Percentiles rank a stretch among this genome's conserved stretches.
Conservation (phyloP, 2,329 filamentous ascomycete genomes). For the Oidium heveae region DNA sequence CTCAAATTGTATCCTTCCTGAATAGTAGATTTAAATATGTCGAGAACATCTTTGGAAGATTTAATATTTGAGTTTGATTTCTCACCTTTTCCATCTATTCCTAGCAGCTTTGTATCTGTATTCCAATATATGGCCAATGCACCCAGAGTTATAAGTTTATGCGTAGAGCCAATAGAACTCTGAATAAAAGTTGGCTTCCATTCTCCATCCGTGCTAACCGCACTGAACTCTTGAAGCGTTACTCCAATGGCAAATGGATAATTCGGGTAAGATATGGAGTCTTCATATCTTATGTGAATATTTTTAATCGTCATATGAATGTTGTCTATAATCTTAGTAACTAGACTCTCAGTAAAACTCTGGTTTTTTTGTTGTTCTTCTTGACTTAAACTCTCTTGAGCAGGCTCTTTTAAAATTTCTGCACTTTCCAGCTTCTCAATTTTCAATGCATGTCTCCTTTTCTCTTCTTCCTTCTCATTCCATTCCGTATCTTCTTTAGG, state of each 20-base stretch:
- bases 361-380: conserved; percentile 96
- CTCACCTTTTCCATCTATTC: conserved; percentile 39
- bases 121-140: conserved; percentile 95
- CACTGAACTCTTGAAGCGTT: conserved; percentile 88
- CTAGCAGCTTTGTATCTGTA: conserved; percentile 61
- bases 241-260: conserved; percentile 86
- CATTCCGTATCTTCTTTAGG: conserved; percentile 90
- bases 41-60: conserved; percentile 52
- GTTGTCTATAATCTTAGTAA: conserved; percentile 95
- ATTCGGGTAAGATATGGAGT: conserved; percentile 80
- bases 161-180: conserved; percentile 54
- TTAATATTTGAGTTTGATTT: conserved; percentile 29
- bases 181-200: conserved; percentile 96
- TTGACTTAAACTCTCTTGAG: conserved; percentile 72
- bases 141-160: conserved; percentile 80
- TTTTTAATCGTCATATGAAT: conserved; percentile 95
- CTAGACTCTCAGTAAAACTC: conserved; percentile 84
- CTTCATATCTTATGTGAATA: conserved; percentile 94
- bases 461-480: conserved; percentile 76
- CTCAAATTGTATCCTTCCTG: conserved; percentile 36
- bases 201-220: conserved; percentile 78
- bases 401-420: conserved; percentile 77
- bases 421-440: conserved; percentile 97
- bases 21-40: conserved; percentile 56
- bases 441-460: conserved; percentile 70